phyloP scores from a whole-genome alignment of 768 basidiomycete species.

The Lyophyllum decastes region DNA sequence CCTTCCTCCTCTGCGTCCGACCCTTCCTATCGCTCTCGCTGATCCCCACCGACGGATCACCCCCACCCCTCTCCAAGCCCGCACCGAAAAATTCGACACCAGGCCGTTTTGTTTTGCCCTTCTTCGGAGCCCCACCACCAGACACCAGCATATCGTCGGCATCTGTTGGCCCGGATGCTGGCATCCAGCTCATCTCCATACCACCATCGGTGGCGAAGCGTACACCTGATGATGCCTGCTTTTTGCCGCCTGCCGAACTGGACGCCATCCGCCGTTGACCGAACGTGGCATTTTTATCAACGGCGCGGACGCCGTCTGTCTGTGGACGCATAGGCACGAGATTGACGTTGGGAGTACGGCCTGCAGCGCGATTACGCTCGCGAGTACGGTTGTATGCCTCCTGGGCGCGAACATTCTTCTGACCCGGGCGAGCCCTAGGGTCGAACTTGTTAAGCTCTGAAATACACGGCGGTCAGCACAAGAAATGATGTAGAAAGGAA shows the following conservation, averaged over 20 bases:
- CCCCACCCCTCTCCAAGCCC: slow-evolving; percentile 83
- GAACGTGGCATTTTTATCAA: slow-evolving; percentile 61
- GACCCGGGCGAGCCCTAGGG: slow-evolving; percentile 49
- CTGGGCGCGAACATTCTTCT: slow-evolving; percentile 47
- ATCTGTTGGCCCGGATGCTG: slow-evolving; percentile 44
- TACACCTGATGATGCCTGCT: slow-evolving; percentile 11
- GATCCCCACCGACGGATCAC: slow-evolving; percentile 45
- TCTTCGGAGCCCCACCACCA: slow-evolving; percentile 24
- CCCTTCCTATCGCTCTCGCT: slow-evolving; percentile 74
- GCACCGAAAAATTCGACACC: slow-evolving; percentile 83
- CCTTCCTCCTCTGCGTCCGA: slow-evolving; percentile 76
- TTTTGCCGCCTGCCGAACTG: slow-evolving; percentile 15
- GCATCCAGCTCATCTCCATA: slow-evolving; percentile 86
- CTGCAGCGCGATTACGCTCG: slow-evolving; percentile 46
- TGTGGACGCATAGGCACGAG: slow-evolving; percentile 65
- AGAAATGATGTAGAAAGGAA: slow-evolving; percentile 7
- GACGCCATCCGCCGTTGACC: slow-evolving; percentile 59
- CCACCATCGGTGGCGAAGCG: slow-evolving; percentile 53
- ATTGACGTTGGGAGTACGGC: slow-evolving; percentile 40
- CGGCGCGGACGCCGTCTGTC: slow-evolving; percentile 23
- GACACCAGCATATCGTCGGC: slow-evolving; percentile 29
- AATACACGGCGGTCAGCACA: background rate
- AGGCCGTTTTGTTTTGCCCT: slow-evolving; percentile 46
- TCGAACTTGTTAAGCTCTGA: slow-evolving; percentile 54
- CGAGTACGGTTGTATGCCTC: slow-evolving; percentile 44